A percentile compares a stretch with the other conserved stretches of the same genome.
Evolutionary conservation across 345 rosid species (phyloP).

Genomic region (Psidium friedrichsthalianum): DNA sequence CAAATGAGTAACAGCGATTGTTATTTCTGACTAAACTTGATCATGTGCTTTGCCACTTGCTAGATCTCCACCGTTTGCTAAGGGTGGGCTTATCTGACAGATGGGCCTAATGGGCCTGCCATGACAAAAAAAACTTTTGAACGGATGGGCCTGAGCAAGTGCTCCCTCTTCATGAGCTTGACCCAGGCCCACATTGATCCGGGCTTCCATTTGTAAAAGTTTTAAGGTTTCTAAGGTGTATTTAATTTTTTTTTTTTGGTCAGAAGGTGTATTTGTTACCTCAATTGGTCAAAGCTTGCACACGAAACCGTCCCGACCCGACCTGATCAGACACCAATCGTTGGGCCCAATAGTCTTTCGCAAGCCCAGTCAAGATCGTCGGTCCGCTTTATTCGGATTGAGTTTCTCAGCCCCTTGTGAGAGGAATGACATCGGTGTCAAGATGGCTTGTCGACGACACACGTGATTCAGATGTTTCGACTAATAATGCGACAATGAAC

Average conservation of each 20-base stretch:
- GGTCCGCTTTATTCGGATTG: too few species aligned
- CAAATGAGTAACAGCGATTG: not conserved
- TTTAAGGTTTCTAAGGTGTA: not conserved
- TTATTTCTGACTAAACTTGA: not conserved
- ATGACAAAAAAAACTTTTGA: not conserved
- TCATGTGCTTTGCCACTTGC: not conserved
- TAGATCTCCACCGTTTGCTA: not conserved
- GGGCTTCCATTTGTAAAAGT: not conserved
- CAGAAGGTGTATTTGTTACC: too few species aligned
- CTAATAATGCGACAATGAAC: not conserved
- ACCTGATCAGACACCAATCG: not conserved
- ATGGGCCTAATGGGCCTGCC: not conserved
- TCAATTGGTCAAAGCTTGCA: not conserved
- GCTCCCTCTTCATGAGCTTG: not conserved
- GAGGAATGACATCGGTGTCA: too few species aligned
- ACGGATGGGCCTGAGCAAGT: not conserved
- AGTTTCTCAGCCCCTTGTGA: too few species aligned
- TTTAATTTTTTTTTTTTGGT: not conserved
- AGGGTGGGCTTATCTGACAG: not conserved
- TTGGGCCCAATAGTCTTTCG: too few species aligned
- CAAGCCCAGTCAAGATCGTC: too few species aligned
- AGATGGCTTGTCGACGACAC: not conserved
- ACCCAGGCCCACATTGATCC: not conserved
- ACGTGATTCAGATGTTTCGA: not conserved
- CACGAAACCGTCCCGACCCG: not conserved